Conservation (phyloP, 805 yeast species). For the Metschnikowia proteae region DNA sequence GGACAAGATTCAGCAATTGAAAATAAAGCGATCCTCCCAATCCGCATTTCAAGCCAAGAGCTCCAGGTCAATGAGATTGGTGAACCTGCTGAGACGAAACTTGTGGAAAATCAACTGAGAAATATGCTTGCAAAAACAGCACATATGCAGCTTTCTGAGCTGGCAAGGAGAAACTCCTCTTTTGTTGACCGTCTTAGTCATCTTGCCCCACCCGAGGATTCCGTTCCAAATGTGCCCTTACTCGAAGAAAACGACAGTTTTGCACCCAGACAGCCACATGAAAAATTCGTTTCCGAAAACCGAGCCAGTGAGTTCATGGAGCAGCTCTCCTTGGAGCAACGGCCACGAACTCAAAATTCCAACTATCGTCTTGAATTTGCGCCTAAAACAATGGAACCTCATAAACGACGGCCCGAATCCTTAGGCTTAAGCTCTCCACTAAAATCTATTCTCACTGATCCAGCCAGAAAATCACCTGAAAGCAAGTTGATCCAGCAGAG, state of each 20-base stretch:
- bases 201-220: neutral
- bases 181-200: neutral
- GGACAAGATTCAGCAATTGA: neutral
- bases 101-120: too few relatives aligned
- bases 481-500: neutral
- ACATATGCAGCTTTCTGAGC: too few relatives aligned
- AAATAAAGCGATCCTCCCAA: neutral
- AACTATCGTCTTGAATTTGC: neutral
- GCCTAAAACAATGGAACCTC: neutral
- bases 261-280: neutral
- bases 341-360: neutral
- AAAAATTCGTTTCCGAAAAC: neutral
- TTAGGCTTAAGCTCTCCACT: neutral
- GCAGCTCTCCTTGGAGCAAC: neutral
- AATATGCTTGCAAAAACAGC: too few relatives aligned
- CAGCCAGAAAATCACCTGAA: neutral
- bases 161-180: neutral
- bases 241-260: neutral
- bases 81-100: neutral
- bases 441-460: slow-evolving; percentile 1
- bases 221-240: neutral
- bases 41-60: neutral
- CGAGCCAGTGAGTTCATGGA: neutral
- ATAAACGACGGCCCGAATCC: neutral
- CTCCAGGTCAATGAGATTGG: neutral